Evolutionary conservation across 2,329 filamentous ascomycete species (phyloP).

Genomic region (Microthyrium microscopicum): DNA sequence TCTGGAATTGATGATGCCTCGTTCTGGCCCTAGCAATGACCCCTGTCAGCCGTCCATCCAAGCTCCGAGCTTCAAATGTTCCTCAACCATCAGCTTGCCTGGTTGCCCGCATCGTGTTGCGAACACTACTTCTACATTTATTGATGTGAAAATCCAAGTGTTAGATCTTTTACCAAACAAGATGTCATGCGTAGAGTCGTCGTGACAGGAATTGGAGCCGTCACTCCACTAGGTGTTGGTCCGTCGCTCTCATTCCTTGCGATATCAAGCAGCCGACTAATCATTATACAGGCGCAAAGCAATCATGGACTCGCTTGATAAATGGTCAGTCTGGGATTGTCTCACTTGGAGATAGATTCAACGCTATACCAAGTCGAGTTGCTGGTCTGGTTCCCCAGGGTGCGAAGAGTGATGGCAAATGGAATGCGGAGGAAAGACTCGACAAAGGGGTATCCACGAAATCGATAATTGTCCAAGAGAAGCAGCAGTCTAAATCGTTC

Average conservation of each 20-base stretch:
- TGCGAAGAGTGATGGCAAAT: constrained; percentile 22
- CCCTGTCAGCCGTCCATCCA: too few species aligned
- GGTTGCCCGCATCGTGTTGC: too few species aligned
- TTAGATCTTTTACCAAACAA: constrained; percentile 7
- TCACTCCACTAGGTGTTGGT: constrained; percentile 61
- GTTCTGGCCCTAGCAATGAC: too few species aligned
- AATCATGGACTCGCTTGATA: constrained; percentile 67
- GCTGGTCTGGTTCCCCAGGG: constrained; percentile 63
- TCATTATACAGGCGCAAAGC: constrained; percentile 39
- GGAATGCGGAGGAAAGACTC: constrained; percentile 32
- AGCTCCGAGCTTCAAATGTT: too few species aligned
- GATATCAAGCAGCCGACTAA: constrained; percentile 2
- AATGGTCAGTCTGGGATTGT: constrained; percentile 66
- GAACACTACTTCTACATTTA: too few species aligned
- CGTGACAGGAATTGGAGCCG: constrained; percentile 31
- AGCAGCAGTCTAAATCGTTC: constrained; percentile 34
- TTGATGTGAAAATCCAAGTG: too few species aligned
- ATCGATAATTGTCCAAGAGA: constrained; percentile 20
- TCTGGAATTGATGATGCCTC: too few species aligned
- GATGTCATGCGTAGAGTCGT: constrained; percentile 34
- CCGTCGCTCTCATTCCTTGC: constrained; percentile 9
- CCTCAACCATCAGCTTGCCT: too few species aligned
- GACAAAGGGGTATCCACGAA: constrained; percentile 19
- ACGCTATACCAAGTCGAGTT: constrained; percentile 63
- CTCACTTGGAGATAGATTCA: constrained; percentile 53